Evolutionary conservation across 1,139 yeast species (phyloP), one percentile per base, ranked within the genome.

Genomic region (Nakaseomyces delphensis): DNA sequence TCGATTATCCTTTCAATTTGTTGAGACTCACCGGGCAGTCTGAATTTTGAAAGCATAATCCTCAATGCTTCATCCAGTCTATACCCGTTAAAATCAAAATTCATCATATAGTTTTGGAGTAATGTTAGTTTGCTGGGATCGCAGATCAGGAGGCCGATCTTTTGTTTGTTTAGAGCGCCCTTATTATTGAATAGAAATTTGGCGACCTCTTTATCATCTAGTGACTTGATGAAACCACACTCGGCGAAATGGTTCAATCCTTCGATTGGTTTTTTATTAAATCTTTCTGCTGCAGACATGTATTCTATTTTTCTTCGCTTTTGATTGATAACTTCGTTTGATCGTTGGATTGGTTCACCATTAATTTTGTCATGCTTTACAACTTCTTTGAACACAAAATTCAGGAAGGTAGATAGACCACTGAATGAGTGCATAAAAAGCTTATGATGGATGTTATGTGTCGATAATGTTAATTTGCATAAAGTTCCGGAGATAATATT

Each of bases 11-110:
- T 74, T 61, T 87, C 96, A 60, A 91, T 91, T 59, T 85, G 95
- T 57, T 86, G 96, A 0, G 96, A 80, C 63, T 91, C 98, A 36
- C 98, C 98, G 0, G 97, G 97, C 45, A 91, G 71, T 61, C 98
- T 75, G 59, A 91, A 89, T n/a, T 83, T 74, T 44, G 83, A 82
- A 51, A 91, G 69, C 48, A 91, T 63, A 42, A 84, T 73, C 52
- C 98, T 72, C 46, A 91, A 67, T 0, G 96, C 96, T 62, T 89
- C 96, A 62, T 91, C 97, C 2, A 91, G 85, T 53, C 97, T 72
- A 52, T 83, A 68, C 13, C 76, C 79, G 29, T 71, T 65, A 56
- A 87, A 89, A 48, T 87, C 89, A 60, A 87, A 81, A 42, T 76
- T 64, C 4, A 69, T 69, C 49, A 91, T 75, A 56, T 86, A 91